Evolutionary conservation across 441 rosid species (phyloP).

Genomic region (Mallotus repandus): DNA sequence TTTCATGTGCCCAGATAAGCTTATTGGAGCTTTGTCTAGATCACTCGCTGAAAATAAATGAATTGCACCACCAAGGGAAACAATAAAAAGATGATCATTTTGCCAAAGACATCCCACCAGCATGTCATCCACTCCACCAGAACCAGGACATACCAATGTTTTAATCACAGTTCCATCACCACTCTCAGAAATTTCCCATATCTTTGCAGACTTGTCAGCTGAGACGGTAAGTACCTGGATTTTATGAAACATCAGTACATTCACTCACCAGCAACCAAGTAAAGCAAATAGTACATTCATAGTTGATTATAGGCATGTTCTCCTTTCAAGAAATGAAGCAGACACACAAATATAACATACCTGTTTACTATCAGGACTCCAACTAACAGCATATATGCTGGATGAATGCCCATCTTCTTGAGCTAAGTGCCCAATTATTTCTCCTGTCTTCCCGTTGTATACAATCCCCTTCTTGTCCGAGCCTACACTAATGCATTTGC

Average conservation of each 20-base stretch:
- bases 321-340: too few relatives aligned
- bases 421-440: conserved; percentile 66
- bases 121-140: conserved; percentile 91
- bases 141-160: conserved; percentile 58
- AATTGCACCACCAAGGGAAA: conserved; percentile 86
- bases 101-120: conserved; percentile 92
- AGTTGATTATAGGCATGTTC: too few relatives aligned
- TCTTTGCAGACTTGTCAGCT: conserved; percentile 93
- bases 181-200: conserved; percentile 76
- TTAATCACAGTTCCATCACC: conserved; percentile 63
- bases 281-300: too few relatives aligned
- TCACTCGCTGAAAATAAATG: conserved; percentile 67
- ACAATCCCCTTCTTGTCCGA: conserved; percentile 86
- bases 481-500: conserved; percentile 77
- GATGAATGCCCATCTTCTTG: conserved; percentile 81
- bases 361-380: conserved; percentile 93
- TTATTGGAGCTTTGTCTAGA: conserved; percentile 64
- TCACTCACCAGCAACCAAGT: too few relatives aligned
- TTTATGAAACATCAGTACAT: neutral
- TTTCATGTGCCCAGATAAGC: conserved; percentile 82
- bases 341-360: conserved; percentile 28
- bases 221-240: conserved; percentile 80
- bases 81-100: conserved; percentile 70
- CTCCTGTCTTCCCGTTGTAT: conserved; percentile 79
- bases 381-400: conserved; percentile 81